These are phyloP conservation scores for Globisporangium parvum DNA, from an alignment of 352 stramenopile species.

Conservation along the genomic window DNA sequence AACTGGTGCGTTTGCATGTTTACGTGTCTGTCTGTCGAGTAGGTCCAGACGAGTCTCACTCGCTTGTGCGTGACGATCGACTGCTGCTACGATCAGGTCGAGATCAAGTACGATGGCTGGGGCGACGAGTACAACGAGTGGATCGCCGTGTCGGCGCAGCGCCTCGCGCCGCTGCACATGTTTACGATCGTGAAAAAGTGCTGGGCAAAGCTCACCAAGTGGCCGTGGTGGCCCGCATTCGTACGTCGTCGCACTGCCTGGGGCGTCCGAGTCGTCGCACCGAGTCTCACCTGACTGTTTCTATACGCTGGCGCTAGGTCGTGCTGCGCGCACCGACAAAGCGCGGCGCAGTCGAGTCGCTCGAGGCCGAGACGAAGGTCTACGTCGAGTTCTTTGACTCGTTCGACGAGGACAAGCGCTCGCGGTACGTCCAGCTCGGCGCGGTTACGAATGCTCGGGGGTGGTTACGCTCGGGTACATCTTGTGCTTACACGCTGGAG, in stretches of 20 bases:
- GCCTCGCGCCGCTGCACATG: slow-evolving; percentile 69
- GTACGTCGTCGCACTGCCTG: too few species aligned
- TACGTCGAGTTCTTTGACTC: slow-evolving; percentile 83
- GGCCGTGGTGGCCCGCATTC: slow-evolving; percentile 79
- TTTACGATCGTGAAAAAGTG: slow-evolving; percentile 84
- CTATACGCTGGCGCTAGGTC: slow-evolving; percentile 22
- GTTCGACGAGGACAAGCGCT: slow-evolving; percentile 67
- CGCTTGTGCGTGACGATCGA: not conserved
- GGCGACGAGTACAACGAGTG: slow-evolving; percentile 79
- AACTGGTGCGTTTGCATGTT: slow-evolving; percentile 24
- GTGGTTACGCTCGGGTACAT: not conserved
- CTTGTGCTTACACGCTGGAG: slow-evolving; percentile 24
- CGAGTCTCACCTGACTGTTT: not conserved
- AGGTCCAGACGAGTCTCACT: not conserved
- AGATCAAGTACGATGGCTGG: slow-evolving; percentile 85
- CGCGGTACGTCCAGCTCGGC: slow-evolving; percentile 23
- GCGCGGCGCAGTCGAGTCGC: slow-evolving; percentile 36
- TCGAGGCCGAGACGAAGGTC: slow-evolving; percentile 68
- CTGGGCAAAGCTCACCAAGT: slow-evolving; percentile 82
- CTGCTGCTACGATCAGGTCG: slow-evolving; percentile 27
- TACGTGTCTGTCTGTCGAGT: not conserved
- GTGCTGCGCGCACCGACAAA: slow-evolving; percentile 65
- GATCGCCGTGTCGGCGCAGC: slow-evolving; percentile 42
- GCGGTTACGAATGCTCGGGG: not conserved
- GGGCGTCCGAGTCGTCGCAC: too few species aligned